Evolutionary conservation across 202 grass and related monocot species (phyloP), one percentile per base, ranked within the genome.

Genomic region (Carex arenaria): DNA sequence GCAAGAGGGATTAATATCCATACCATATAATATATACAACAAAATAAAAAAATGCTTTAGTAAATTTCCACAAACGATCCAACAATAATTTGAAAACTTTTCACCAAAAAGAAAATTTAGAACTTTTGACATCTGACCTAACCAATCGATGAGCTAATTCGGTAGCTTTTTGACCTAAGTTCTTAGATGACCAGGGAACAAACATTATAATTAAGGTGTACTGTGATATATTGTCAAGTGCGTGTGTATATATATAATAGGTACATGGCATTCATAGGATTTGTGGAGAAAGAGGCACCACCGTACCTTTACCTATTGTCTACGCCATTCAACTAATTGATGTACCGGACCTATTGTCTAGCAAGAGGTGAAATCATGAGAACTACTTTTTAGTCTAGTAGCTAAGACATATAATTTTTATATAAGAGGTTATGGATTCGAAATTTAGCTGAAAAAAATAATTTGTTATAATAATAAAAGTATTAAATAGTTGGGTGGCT

Each of bases 61-160:
- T 76, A 76, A 54, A 76, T 56, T 32, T 34, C 3, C 47, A 26
- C 72, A 54, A 75, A 32, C 8, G 0, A 56, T 32, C 13, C 52
- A 7, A 76, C 18, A 34, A 76, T 2, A 59, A 75, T 17, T 34
- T 74, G 28, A 32, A 72, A 72, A 67, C 30, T 45, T 47, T 4
- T 49, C 9, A 72, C 47, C 3, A 10, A 1, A 22, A 71, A 72
- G 38, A 22, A 43, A 78, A 78, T 5, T 10, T 23, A 68, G 28
- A 67, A 67, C 54, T 69, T n/a, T 31, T 23, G 63, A 69, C 80
- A 68, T 82, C 61, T 82, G 12, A 82, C 80, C 80, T 82, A 82
- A 67, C 80, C 7, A 49, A 82, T 65, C n/a, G 2, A 82, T 75
- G 14, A 75, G 49, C 73, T 77, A 59, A 57, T 36, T 34, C 23